Conservation (phyloP, 331 rosid genomes). For the Phaseolus coccineus region DNA sequence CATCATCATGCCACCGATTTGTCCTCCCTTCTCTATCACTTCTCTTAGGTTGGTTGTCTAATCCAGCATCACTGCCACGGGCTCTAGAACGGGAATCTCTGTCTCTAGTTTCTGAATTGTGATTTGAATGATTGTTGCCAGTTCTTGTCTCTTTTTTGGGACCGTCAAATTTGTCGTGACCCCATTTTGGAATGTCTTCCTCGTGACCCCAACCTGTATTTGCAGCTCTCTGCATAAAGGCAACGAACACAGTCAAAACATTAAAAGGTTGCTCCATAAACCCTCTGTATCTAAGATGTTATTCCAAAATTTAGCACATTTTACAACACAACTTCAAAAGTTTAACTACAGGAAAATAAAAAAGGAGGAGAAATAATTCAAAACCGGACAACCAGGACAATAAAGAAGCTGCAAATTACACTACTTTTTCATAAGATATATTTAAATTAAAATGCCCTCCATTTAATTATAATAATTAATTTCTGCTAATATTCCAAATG, state of each 20-base stretch:
- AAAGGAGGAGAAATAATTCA: slow-evolving; percentile 5
- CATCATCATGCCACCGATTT: slow-evolving; percentile 35
- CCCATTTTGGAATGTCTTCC: slow-evolving; percentile 66
- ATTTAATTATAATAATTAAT: background rate
- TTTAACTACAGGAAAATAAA: slow-evolving; percentile 24
- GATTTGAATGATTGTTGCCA: slow-evolving; percentile 44
- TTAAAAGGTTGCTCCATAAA: background rate
- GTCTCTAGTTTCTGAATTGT: slow-evolving; percentile 47
- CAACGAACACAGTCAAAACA: slow-evolving; percentile 27
- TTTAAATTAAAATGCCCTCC: background rate
- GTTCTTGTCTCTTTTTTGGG: slow-evolving; percentile 55
- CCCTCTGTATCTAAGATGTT: background rate
- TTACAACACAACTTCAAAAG: slow-evolving; percentile 2
- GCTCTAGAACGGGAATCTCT: slow-evolving; percentile 48
- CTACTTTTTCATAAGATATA: background rate
- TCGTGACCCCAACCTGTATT: slow-evolving; percentile 92
- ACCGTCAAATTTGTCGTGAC: slow-evolving; percentile 71
- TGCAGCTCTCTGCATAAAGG: slow-evolving; percentile 83
- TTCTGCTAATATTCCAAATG: background rate
- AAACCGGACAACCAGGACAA: background rate
- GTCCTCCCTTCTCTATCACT: slow-evolving; percentile 56
- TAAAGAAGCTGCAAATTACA: background rate
- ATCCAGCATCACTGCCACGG: slow-evolving; percentile 44
- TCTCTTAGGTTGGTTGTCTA: slow-evolving; percentile 48
- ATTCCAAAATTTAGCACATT: slow-evolving; percentile 18